These are phyloP conservation scores for Byssothecium circinans DNA, from an alignment of 2,329 filamentous ascomycete genomes.

Conservation along the genomic window DNA sequence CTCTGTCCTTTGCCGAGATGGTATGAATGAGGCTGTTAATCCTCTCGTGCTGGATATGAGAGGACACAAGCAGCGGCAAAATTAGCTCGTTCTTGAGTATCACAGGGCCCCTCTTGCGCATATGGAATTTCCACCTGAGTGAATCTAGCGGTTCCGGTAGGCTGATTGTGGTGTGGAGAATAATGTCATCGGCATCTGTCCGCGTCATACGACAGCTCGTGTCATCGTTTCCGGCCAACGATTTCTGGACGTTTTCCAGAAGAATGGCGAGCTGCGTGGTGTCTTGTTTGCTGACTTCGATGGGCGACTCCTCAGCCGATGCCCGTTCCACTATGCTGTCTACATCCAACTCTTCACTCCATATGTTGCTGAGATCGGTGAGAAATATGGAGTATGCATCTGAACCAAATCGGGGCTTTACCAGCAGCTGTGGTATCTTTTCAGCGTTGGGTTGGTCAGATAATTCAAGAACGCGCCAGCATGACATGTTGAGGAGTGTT, in stretches of 20 bases:
- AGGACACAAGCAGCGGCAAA: slow-evolving; percentile 55
- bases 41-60: slow-evolving; percentile 51
- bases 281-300: slow-evolving; percentile 69
- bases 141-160: slow-evolving; percentile 65
- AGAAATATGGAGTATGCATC: slow-evolving; percentile 66
- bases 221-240: slow-evolving; percentile 44
- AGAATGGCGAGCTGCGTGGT: slow-evolving; percentile 68
- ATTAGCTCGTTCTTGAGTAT: slow-evolving; percentile 55
- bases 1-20: slow-evolving; percentile 60
- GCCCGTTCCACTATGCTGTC: slow-evolving; percentile 65
- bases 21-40: slow-evolving; percentile 53
- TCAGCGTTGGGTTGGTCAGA: slow-evolving; percentile 23
- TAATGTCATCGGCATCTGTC: slow-evolving; percentile 42
- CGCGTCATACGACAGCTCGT: slow-evolving; percentile 40
- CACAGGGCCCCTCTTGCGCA: slow-evolving; percentile 49
- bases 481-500: slow-evolving; percentile 24
- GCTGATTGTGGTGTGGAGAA: slow-evolving; percentile 59
- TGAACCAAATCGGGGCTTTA: slow-evolving; percentile 59
- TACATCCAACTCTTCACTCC: slow-evolving; percentile 66
- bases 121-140: slow-evolving; percentile 66
- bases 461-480: slow-evolving; percentile 38
- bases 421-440: slow-evolving; percentile 61
- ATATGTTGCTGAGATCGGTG: slow-evolving; percentile 74
- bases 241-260: slow-evolving; percentile 62
- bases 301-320: slow-evolving; percentile 65